A percentile compares a stretch with the other conserved stretches of the same genome.
phyloP scores from a whole-genome alignment of 768 basidiomycete genomes.

The Lentinus tigrinus region DNA sequence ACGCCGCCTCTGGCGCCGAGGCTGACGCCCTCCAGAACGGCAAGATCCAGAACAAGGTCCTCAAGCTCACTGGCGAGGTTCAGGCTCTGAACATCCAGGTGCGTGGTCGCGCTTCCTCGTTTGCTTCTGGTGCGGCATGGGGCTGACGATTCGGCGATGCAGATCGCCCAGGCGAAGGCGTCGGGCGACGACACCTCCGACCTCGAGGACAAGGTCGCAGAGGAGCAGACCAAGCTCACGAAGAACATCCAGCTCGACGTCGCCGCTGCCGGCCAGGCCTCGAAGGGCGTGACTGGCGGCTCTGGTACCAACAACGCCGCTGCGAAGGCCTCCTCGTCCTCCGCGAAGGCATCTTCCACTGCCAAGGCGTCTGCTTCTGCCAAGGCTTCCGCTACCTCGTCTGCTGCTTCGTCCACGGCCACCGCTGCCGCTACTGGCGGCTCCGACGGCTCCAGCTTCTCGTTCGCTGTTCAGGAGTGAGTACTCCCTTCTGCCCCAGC shows the following conservation, averaged over 20 bases:
- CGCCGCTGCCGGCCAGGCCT: slow-evolving; percentile 30
- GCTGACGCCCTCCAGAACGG: slow-evolving; percentile 36
- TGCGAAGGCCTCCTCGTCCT: not conserved
- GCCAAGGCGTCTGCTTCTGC: slow-evolving; percentile 30
- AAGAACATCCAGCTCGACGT: slow-evolving; percentile 36
- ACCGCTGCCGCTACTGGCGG: not conserved
- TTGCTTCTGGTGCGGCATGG: not conserved
- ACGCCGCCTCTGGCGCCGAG: slow-evolving; percentile 32
- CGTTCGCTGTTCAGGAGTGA: slow-evolving; percentile 14
- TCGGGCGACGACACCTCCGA: slow-evolving; percentile 29
- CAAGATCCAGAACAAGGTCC: slow-evolving; percentile 46
- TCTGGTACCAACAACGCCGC: not conserved
- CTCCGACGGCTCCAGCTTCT: slow-evolving; percentile 1
- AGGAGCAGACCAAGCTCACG: slow-evolving; percentile 34
- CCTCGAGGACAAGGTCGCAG: slow-evolving; percentile 26
- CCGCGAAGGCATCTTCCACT: not conserved
- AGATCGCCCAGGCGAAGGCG: slow-evolving; percentile 38
- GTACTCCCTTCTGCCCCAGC: slow-evolving; percentile 28
- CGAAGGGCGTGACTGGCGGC: slow-evolving; percentile 28
- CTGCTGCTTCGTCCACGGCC: not conserved
- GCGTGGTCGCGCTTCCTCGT: not conserved
- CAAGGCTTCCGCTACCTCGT: slow-evolving; percentile 18
- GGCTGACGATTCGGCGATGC: not conserved
- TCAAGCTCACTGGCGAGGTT: slow-evolving; percentile 39
- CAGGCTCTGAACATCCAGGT: slow-evolving; percentile 37